phyloP scores from a whole-genome alignment of 768 basidiomycete species.

The Suillus lakei region DNA sequence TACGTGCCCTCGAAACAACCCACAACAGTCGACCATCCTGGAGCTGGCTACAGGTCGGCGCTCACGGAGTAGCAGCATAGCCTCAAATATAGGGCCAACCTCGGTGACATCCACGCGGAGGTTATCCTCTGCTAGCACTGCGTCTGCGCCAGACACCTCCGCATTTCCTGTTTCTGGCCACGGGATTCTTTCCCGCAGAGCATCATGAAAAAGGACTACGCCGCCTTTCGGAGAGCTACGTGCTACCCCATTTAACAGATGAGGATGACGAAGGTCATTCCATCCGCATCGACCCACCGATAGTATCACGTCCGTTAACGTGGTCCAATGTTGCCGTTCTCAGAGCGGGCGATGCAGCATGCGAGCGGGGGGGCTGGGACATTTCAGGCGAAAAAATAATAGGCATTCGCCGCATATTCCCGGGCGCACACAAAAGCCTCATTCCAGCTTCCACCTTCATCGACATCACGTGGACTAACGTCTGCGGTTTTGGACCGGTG shows the following conservation, averaged over 20 bases:
- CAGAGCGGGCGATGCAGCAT: constrained; percentile 57
- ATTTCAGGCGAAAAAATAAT: constrained; percentile 57
- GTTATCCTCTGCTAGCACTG: constrained; percentile 45
- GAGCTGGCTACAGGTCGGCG: constrained; percentile 52
- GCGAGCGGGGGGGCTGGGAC: constrained; percentile 84
- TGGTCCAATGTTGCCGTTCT: constrained; percentile 58
- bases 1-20: constrained; percentile 60
- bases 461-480: constrained; percentile 51
- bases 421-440: constrained; percentile 43
- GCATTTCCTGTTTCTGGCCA: constrained; percentile 83
- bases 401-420: constrained; percentile 72
- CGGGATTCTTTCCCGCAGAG: constrained; percentile 74
- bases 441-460: constrained; percentile 16
- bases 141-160: constrained; percentile 46
- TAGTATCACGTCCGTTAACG: constrained; percentile 31
- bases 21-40: constrained; percentile 49
- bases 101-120: constrained; percentile 51
- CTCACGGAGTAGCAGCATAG: constrained; percentile 67
- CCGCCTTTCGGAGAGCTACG: constrained; percentile 49
- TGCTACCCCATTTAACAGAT: constrained; percentile 42
- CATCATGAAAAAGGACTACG: constrained; percentile 72
- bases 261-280: constrained; percentile 33
- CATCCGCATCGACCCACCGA: constrained; percentile 39
- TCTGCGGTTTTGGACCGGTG: constrained; percentile 74
- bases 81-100: constrained; percentile 45